These are phyloP conservation scores for Colletotrichum gigasporum DNA, from an alignment of 2,329 filamentous ascomycete genomes.

Conservation along the genomic window DNA sequence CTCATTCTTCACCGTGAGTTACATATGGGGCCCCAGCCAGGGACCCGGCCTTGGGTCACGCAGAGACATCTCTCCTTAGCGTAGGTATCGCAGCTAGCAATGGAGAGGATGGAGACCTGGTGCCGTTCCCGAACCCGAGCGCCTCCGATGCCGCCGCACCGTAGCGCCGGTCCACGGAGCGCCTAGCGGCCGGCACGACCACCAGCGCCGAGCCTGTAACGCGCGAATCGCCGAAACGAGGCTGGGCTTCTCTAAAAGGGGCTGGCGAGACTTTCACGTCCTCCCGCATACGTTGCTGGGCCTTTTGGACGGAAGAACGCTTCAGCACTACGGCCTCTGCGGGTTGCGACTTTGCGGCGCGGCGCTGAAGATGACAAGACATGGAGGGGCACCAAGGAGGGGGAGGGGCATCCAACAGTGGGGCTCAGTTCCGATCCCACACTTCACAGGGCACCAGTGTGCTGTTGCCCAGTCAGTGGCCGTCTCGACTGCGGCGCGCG, in stretches of 20 bases:
- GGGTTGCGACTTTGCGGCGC: neutral
- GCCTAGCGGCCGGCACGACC: neutral
- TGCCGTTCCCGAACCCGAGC: constrained; percentile 2
- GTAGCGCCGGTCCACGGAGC: constrained; percentile 18
- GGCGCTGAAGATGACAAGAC: constrained; percentile 1
- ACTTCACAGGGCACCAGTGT: too few relatives aligned
- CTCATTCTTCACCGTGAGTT: constrained; percentile 2
- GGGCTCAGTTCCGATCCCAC: neutral
- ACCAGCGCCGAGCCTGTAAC: neutral
- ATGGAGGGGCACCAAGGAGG: constrained; percentile 19
- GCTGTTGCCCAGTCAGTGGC: neutral
- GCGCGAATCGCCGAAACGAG: neutral
- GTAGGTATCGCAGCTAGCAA: too few relatives aligned
- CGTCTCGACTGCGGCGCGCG: neutral
- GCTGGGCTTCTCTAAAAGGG: neutral
- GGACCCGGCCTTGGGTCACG: neutral
- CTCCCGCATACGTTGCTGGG: too few relatives aligned
- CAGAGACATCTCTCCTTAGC: too few relatives aligned
- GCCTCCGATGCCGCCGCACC: constrained; percentile 3
- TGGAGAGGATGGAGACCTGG: neutral
- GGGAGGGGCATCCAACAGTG: constrained; percentile 16
- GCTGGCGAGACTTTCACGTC: neutral
- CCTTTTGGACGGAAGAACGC: too few relatives aligned
- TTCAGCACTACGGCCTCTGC: too few relatives aligned
- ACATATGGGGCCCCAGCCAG: neutral